These are phyloP conservation scores for Cystoderma amianthinum DNA, from an alignment of 768 basidiomycete species.

Conservation along the genomic window DNA sequence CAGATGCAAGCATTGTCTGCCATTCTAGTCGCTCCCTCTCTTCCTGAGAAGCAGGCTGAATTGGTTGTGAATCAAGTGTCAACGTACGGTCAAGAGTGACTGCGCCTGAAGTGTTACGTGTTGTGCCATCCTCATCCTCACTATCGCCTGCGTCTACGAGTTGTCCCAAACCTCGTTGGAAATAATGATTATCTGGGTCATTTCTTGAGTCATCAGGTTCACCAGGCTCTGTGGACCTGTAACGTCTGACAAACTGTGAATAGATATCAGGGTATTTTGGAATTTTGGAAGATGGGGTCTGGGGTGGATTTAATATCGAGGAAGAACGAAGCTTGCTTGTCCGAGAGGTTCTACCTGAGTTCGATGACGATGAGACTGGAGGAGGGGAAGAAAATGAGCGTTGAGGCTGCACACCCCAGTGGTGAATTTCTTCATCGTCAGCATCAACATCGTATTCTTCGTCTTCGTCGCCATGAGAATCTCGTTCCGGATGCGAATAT, in stretches of 20 bases:
- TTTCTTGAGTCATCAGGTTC: constrained; percentile 63
- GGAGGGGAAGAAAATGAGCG: constrained; percentile 24
- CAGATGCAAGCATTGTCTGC: constrained; percentile 93
- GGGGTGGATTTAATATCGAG: constrained; percentile 13
- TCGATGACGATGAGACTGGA: constrained; percentile 22
- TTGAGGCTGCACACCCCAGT: constrained; percentile 27
- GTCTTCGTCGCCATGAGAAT: constrained; percentile 27
- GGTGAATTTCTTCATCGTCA: constrained; percentile 33
- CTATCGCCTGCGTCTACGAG: constrained; percentile 64
- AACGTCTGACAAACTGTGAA: constrained; percentile 73
- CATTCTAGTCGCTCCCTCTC: constrained; percentile 87
- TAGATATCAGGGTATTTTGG: constrained; percentile 54
- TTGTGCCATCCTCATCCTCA: constrained; percentile 68
- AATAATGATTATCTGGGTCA: constrained; percentile 82
- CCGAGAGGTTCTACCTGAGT: constrained; percentile 17
- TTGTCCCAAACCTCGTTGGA: constrained; percentile 62
- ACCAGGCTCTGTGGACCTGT: constrained; percentile 54
- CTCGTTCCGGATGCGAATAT: constrained; percentile 51
- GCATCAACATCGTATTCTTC: constrained; percentile 39
- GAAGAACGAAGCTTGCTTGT: constrained; percentile 20
- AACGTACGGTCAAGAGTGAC: constrained; percentile 41
- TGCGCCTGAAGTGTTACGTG: constrained; percentile 33
- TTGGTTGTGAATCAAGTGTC: constrained; percentile 54
- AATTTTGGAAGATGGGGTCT: constrained; percentile 11
- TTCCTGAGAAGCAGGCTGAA: constrained; percentile 61